These are phyloP conservation scores for Erodium trifolium DNA, from an alignment of 441 rosid species.

Conservation along the genomic window DNA sequence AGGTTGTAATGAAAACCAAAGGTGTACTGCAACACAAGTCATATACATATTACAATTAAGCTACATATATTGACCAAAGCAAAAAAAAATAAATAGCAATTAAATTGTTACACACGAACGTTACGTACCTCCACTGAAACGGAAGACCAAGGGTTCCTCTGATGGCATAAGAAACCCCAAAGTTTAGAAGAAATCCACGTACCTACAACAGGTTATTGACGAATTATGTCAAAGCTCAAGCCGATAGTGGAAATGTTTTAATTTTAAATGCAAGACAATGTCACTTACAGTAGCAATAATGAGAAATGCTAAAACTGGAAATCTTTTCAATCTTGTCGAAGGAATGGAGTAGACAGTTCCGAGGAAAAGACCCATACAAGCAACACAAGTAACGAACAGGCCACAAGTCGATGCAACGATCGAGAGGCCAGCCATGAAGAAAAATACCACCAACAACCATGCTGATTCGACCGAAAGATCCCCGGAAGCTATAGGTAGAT, in stretches of 20 bases:
- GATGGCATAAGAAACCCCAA: conserved; percentile 82
- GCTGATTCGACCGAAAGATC: conserved; percentile 86
- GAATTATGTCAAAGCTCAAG: too few relatives aligned
- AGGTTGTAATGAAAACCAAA: conserved; percentile 85
- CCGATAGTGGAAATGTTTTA: too few relatives aligned
- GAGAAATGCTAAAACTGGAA: conserved; percentile 79
- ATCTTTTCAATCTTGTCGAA: conserved; percentile 85
- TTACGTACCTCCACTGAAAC: conserved; percentile 70
- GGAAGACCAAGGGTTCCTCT: conserved; percentile 88
- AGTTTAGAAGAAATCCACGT: conserved; percentile 86
- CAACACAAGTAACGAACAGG: conserved; percentile 64
- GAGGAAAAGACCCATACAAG: conserved; percentile 65
- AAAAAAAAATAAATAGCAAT: not conserved
- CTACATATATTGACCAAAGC: not conserved
- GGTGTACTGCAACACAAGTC: conserved; percentile 52
- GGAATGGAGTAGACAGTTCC: conserved; percentile 95
- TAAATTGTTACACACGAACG: too few relatives aligned
- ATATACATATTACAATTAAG: not conserved
- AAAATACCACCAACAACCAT: conserved; percentile 69
- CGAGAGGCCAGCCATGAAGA: conserved; percentile 57
- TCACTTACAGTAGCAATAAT: conserved; percentile 67
- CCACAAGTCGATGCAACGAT: conserved; percentile 71
- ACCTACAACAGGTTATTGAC: conserved; percentile 39
- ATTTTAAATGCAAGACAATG: too few relatives aligned
- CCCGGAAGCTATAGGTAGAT: conserved; percentile 92